Evolutionary conservation across 75 land plant genomes (phyloP), one percentile per base, ranked within the genome.

Genomic region (Cryptomeria japonica): DNA sequence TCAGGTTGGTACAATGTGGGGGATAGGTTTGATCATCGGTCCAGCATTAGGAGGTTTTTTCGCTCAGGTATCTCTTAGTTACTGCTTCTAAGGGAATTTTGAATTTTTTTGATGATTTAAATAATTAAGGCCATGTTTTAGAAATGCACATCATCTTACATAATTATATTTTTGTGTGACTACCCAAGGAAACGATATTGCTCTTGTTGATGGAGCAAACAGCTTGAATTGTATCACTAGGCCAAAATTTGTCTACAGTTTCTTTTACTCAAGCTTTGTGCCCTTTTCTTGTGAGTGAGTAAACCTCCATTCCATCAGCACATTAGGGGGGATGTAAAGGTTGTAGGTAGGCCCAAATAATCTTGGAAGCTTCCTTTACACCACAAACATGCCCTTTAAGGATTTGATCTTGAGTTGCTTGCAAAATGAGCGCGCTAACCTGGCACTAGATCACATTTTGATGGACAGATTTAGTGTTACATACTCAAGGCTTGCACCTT

Each of bases 1-100:
- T 44, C 90, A 95, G 96, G 91, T 95, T 38, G 91, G 93, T 85
- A 92, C 95, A 38, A 87, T 90, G 53, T 89, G 55, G 55, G 55
- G 55, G 55, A 51, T 51, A 51, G 55, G 55, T 51, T 51, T 51
- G 55, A 93, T 95, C 15, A 79, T 95, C 75, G 96, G 96, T 83
- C 96, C 96, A 64, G 96, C 96, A 36, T 28, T 95, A 55, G 96
- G 96, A 58, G 96, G 96, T 15, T 93, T 91, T 78, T 87, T 95
- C 68, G 91, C 96, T 44, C 96, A 93, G 94, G 96, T 94, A 90
- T 55, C 68, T 85, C 19, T 42, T 36, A 87, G 3, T 41, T 44
- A 86, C 38, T 49, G 28, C 25, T 85, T n/a, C 1, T 7, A 38
- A 32, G 87, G 12, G 70, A 39, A 51, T 88, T 75, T 51, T 88